Evolutionary conservation across 768 basidiomycete species (phyloP), one percentile per base, ranked within the genome.

Genomic region (Boletus fagicola): DNA sequence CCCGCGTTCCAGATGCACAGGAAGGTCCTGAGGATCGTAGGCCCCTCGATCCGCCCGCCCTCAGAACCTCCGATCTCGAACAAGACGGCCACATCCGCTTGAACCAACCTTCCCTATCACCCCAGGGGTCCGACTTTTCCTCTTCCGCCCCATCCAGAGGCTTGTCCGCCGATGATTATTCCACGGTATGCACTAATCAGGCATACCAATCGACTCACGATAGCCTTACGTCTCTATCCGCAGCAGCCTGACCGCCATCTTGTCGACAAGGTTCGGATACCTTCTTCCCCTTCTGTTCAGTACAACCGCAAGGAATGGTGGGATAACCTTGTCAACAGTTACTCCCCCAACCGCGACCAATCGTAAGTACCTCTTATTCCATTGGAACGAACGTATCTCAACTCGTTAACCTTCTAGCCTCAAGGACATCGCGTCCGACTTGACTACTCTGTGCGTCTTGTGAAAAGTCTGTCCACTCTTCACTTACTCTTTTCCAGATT

Each of bases 371-470:
- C 24, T 36, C 18, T 49, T 4, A 3, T 46, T 38, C 31, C 47
- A 1, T 30, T 22, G 24, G 5, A 51, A 36, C 36, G 5, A 49
- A 33, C 30, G 2, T 24, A 26, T 44, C 59, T 56, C 47, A 63
- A 50, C 54, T 15, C 16, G 38, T 56, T 26, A 33, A 3, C 12
- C 22, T 51, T 57, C 50, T 53, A 85, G 83, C 47, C 61, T 83
- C 54, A 72, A 76, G 54, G 78, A 79, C 51, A 81, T 87, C 24
- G 67, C 72, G 33, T 67, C 72, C 28, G 84, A 86, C 59, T 64
- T 87, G 30, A 68, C 77, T 40, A 77, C 76, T 51, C 65, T 88
- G 86, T 87, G 56, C 56, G 80, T 72, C 30, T 38, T 43, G 39
- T 43, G 24, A 35, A 28, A 43, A 49, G 15, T 39, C n/a, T 9